Conservation (phyloP, 345 rosid species). For the Eutrema yunnanense region DNA sequence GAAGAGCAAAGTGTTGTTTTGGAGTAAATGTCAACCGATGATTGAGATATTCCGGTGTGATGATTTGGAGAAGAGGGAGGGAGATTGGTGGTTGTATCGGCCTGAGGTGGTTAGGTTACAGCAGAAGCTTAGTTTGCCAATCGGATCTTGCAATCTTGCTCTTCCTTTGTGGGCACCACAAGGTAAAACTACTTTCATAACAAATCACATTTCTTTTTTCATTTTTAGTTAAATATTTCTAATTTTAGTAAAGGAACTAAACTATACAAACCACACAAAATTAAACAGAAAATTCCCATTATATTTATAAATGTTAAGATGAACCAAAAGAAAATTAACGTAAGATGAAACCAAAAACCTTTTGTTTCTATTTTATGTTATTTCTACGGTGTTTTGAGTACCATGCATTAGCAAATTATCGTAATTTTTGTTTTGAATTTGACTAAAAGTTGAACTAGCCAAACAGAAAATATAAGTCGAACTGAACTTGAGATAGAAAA, state of each 20-base stretch:
- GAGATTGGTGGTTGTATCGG: constrained; percentile 80
- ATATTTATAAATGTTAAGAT: background rate
- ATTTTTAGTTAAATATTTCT: background rate
- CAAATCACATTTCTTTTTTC: background rate
- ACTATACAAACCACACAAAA: background rate
- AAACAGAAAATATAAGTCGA: background rate
- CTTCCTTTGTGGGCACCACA: constrained; percentile 77
- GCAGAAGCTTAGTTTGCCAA: constrained; percentile 66
- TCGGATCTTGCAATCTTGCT: constrained; percentile 78
- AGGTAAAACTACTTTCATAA: constrained; percentile 39
- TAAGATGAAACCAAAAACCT: background rate
- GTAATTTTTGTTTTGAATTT: background rate
- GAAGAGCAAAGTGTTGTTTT: constrained; percentile 63
- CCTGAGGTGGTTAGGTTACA: constrained; percentile 55
- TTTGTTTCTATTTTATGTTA: background rate
- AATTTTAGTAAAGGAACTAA: background rate
- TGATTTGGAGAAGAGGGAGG: constrained; percentile 66
- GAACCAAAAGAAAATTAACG: background rate
- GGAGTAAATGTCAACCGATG: constrained; percentile 92
- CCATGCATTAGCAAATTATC: background rate
- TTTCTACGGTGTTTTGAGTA: background rate
- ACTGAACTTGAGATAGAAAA: constrained; percentile 7
- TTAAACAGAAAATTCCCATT: background rate
- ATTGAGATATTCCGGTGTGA: constrained; percentile 76
- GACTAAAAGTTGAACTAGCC: background rate